phyloP scores from a whole-genome alignment of 2,329 filamentous ascomycete genomes.

The Cephalotrichum gorgonifer region DNA sequence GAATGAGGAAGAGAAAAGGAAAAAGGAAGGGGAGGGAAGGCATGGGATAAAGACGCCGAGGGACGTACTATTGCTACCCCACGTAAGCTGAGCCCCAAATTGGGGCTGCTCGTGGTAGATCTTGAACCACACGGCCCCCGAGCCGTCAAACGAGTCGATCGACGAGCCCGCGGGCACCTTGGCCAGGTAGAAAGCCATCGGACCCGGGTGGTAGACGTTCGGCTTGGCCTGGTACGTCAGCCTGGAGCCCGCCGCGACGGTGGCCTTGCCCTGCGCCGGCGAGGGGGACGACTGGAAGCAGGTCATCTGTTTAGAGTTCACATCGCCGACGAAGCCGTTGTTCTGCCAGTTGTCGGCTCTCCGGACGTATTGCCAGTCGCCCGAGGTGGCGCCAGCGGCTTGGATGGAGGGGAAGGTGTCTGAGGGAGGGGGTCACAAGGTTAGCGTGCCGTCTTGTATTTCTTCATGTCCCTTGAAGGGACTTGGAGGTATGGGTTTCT shows the following conservation, averaged over 20 bases:
- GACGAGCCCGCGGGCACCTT: constrained; percentile 22
- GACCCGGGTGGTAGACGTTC: constrained; percentile 25
- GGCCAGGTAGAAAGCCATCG: constrained; percentile 25
- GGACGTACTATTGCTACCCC: constrained; percentile 7
- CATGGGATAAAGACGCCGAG: too few relatives aligned
- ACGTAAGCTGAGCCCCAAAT: constrained; percentile 7
- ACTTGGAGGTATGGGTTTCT: too few relatives aligned
- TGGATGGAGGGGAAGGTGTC: constrained; percentile 12
- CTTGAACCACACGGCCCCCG: constrained; percentile 26
- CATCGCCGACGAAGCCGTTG: constrained; percentile 15
- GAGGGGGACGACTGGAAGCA: constrained; percentile 13
- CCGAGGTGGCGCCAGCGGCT: background rate
- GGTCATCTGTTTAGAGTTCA: constrained; percentile 16
- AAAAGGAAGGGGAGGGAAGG: background rate
- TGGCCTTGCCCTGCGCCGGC: constrained; percentile 6
- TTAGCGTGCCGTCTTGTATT: too few relatives aligned
- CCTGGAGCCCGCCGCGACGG: constrained; percentile 24
- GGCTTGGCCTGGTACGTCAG: constrained; percentile 27
- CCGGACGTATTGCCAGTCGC: constrained; percentile 12
- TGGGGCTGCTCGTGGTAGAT: constrained; percentile 17
- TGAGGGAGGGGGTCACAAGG: background rate
- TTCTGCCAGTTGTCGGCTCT: constrained; percentile 13
- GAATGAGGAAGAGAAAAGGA: background rate
- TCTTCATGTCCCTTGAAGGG: too few relatives aligned
- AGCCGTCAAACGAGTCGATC: constrained; percentile 19